phyloP scores from a whole-genome alignment of 2,329 filamentous ascomycete genomes.

The Epichloe baconii region DNA sequence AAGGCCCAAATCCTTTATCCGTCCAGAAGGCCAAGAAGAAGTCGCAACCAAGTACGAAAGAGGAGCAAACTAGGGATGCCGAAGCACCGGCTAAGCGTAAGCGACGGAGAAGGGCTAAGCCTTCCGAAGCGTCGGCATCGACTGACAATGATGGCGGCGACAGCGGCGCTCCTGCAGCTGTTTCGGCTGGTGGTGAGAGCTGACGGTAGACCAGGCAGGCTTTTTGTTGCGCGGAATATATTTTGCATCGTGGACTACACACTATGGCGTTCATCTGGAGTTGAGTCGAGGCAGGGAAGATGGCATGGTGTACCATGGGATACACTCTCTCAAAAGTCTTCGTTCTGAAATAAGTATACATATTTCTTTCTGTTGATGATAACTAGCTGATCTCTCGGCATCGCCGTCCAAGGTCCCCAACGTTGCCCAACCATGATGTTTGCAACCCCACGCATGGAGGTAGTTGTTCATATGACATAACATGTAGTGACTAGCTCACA shows the following conservation, averaged over 20 bases:
- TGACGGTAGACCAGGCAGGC: neutral
- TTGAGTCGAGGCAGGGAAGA: neutral
- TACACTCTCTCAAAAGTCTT: neutral
- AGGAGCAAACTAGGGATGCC: conserved; percentile 11
- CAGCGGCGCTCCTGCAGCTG: conserved; percentile 4
- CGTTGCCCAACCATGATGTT: no score
- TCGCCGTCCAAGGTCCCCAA: no score
- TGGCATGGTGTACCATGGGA: no score
- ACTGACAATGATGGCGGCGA: conserved; percentile 6
- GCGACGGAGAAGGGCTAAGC: conserved; percentile 19
- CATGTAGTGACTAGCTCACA: no score
- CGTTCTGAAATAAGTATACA: neutral
- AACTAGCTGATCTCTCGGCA: neutral
- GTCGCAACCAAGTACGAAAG: conserved; percentile 14
- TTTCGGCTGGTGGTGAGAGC: neutral
- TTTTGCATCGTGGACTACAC: neutral
- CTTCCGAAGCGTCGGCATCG: neutral
- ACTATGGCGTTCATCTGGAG: neutral
- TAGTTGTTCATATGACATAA: no score
- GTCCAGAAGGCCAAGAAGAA: conserved; percentile 55
- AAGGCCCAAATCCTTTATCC: conserved; percentile 58
- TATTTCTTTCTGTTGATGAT: neutral
- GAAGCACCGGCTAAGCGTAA: conserved; percentile 18
- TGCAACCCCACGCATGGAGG: no score
- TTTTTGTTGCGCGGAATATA: neutral